Percentiles rank a stretch among this genome's conserved stretches.
phyloP scores from a whole-genome alignment of 768 basidiomycete species.

The Pisolithus sp. region DNA sequence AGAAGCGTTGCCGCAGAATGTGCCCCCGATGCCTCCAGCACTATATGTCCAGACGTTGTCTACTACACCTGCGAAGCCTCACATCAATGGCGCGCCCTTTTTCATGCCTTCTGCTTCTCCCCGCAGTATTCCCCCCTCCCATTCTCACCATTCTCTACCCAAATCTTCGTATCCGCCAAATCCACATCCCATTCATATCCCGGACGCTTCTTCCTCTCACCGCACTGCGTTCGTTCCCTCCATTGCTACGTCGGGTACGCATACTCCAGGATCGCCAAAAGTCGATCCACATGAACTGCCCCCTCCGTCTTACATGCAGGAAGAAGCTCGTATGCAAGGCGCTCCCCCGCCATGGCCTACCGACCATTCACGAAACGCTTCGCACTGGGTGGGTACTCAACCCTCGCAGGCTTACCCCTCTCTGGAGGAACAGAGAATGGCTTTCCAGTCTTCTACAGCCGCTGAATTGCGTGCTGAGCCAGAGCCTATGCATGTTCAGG shows the following conservation, averaged over 20 bases:
- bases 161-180: slow-evolving; percentile 33
- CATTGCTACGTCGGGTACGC: slow-evolving; percentile 23
- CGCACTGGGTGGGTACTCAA: slow-evolving; percentile 53
- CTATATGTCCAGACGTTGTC: slow-evolving; percentile 36
- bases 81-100: slow-evolving; percentile 31
- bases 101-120: slow-evolving; percentile 37
- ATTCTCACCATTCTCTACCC: slow-evolving; percentile 40
- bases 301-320: slow-evolving; percentile 23
- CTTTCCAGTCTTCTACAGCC: slow-evolving; percentile 44
- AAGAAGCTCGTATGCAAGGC: slow-evolving; percentile 23
- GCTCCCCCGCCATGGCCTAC: slow-evolving; percentile 19
- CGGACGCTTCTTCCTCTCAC: slow-evolving; percentile 45
- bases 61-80: slow-evolving; percentile 32
- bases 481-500: slow-evolving; percentile 32
- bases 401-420: slow-evolving; percentile 39
- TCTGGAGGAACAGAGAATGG: slow-evolving; percentile 38
- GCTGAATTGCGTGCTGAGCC: slow-evolving; percentile 37
- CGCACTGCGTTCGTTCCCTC: slow-evolving; percentile 47
- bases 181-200: slow-evolving; percentile 29
- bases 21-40: slow-evolving; percentile 55
- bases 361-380: slow-evolving; percentile 25
- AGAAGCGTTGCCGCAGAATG: slow-evolving; percentile 66
- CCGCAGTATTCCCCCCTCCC: slow-evolving; percentile 41
- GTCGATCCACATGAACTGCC: slow-evolving; percentile 33
- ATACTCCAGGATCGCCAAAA: slow-evolving; percentile 27